Conservation (phyloP, 495 filamentous ascomycete genomes). For the Penicillium waksmanii region DNA sequence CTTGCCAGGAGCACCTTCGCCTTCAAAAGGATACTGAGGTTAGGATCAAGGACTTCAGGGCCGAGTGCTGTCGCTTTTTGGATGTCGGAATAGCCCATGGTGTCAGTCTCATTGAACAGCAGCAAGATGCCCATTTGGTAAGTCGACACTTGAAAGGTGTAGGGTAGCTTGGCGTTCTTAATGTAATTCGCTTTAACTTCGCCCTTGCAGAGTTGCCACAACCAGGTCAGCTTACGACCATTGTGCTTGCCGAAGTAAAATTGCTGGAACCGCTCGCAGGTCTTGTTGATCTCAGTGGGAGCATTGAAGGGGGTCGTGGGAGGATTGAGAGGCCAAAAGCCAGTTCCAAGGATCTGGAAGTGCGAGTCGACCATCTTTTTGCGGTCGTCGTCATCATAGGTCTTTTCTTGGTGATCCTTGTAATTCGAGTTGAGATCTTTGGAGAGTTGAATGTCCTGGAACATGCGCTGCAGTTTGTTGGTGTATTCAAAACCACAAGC, state of each 20-base stretch:
- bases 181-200: slow-evolving; percentile 94
- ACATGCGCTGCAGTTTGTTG: slow-evolving; percentile 99
- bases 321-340: slow-evolving; percentile 93
- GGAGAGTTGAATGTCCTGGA: slow-evolving; percentile 98
- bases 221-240: slow-evolving; percentile 94
- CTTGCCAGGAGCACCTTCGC: slow-evolving; percentile 78
- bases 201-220: slow-evolving; percentile 98
- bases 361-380: slow-evolving; percentile 70
- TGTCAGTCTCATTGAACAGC: slow-evolving; percentile 90
- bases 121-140: slow-evolving; percentile 98
- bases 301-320: slow-evolving; percentile 85
- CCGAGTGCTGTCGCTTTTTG: slow-evolving; percentile 75
- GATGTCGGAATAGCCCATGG: slow-evolving; percentile 86
- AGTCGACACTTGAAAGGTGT: slow-evolving; percentile 96
- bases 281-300: slow-evolving; percentile 80
- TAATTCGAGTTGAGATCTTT: slow-evolving; percentile 92
- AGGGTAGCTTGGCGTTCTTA: slow-evolving; percentile 84
- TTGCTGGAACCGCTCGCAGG: slow-evolving; percentile 82
- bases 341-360: slow-evolving; percentile 90
- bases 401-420: slow-evolving; percentile 68
- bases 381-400: slow-evolving; percentile 62
- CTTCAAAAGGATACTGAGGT: slow-evolving; percentile 82
- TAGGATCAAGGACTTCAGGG: slow-evolving; percentile 81
- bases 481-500: slow-evolving; percentile 99
- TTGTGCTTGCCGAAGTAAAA: slow-evolving; percentile 97